These are phyloP conservation scores for Sarocladiaceae sp. DNA, from an alignment of 2,329 filamentous ascomycete species.

Conservation along the genomic window DNA sequence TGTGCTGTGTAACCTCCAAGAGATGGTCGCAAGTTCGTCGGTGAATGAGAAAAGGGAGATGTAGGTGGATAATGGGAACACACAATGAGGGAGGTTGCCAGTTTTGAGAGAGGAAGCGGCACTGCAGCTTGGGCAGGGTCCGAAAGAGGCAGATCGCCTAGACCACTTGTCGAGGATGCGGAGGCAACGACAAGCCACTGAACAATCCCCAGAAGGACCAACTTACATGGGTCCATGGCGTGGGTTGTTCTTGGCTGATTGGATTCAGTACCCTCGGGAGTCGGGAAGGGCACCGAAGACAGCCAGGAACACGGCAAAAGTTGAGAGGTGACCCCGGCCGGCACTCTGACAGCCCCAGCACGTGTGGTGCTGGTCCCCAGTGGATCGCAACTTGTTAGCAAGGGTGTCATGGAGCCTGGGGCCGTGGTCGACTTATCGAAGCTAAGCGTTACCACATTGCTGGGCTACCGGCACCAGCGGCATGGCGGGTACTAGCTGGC, in stretches of 20 bases:
- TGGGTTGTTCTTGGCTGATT: conserved; percentile 7
- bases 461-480: conserved; percentile 10
- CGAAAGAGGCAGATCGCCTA: conserved; percentile 4
- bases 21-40: neutral
- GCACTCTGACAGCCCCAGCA: conserved; percentile 9
- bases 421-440: conserved; percentile 2
- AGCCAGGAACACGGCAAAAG: conserved; percentile 7
- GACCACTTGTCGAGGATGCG: conserved; percentile 4
- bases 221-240: conserved; percentile 5
- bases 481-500: conserved; percentile 7
- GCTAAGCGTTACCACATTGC: conserved; percentile 9
- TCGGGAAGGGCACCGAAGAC: conserved; percentile 7
- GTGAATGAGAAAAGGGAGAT: neutral
- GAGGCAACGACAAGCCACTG: conserved; percentile 5
- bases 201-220: neutral
- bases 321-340: conserved; percentile 5
- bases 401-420: neutral
- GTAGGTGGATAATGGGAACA: neutral
- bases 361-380: conserved; percentile 7
- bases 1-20: neutral
- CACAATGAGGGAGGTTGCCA: neutral
- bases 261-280: conserved; percentile 1
- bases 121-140: neutral
- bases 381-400: neutral
- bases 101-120: conserved; percentile 1